These are phyloP conservation scores for Globisporangium uncinulatum DNA, from an alignment of 352 stramenopile species.

Conservation along the genomic window DNA sequence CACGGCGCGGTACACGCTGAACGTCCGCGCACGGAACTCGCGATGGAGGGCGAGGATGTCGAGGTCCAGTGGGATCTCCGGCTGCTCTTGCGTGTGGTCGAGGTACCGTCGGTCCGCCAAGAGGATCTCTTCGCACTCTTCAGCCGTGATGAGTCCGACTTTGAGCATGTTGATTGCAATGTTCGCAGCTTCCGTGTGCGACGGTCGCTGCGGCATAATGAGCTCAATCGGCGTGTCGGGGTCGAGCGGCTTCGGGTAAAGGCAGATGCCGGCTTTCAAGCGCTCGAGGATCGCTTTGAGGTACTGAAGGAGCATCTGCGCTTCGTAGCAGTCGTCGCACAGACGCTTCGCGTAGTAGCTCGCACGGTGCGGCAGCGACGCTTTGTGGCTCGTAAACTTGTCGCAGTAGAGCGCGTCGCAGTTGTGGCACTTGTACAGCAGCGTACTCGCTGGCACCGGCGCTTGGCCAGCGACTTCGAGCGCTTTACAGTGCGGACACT, in stretches of 20 bases:
- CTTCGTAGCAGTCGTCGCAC: constrained; percentile 79
- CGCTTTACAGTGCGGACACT: constrained; percentile 55
- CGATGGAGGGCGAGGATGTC: constrained; percentile 83
- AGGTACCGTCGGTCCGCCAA: constrained; percentile 78
- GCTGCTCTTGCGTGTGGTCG: constrained; percentile 79
- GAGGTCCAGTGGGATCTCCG: constrained; percentile 77
- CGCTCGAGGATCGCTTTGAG: constrained; percentile 80
- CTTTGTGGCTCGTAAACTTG: constrained; percentile 74
- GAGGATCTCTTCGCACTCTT: constrained; percentile 86
- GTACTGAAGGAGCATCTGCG: constrained; percentile 84
- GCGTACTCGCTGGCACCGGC: constrained; percentile 15
- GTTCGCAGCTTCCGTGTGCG: constrained; percentile 74
- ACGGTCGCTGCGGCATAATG: constrained; percentile 81
- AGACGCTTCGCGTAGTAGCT: constrained; percentile 85
- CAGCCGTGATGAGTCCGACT: constrained; percentile 70
- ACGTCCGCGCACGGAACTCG: constrained; percentile 78
- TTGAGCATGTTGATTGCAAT: constrained; percentile 88
- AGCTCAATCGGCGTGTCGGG: constrained; percentile 80
- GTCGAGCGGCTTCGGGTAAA: constrained; percentile 84
- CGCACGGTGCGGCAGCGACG: constrained; percentile 71
- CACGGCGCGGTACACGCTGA: constrained; percentile 80
- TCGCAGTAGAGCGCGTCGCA: constrained; percentile 78
- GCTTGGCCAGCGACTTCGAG: constrained; percentile 28
- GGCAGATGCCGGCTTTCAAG: constrained; percentile 79
- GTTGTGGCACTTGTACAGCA: constrained; percentile 81